Percentiles rank a stretch among this genome's conserved stretches.
Evolutionary conservation across 129 eudicot genomes (phyloP).

Genomic region (Calendula officinalis): DNA sequence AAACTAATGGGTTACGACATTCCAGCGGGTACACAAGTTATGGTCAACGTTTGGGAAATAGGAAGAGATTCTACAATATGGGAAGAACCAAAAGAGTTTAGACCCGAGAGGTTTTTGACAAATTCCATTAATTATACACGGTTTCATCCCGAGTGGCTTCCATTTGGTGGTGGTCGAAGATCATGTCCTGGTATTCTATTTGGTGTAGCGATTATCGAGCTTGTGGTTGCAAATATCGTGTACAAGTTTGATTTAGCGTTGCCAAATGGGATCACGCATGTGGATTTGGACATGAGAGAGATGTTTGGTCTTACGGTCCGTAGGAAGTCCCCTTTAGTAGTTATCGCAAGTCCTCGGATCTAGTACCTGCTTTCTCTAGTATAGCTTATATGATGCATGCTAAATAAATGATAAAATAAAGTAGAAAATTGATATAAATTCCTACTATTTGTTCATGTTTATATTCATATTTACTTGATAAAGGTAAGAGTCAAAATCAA

Average conservation of each 20-base stretch:
- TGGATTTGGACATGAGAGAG: slow-evolving; percentile 17
- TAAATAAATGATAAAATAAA: background rate
- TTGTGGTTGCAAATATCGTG: slow-evolving; percentile 12
- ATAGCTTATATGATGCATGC: background rate
- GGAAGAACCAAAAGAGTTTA: slow-evolving; percentile 21
- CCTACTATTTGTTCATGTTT: no score
- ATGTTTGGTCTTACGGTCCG: background rate
- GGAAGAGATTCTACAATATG: slow-evolving; percentile 8
- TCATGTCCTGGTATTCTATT: slow-evolving; percentile 12
- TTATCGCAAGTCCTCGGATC: slow-evolving; percentile 3
- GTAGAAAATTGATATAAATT: no score
- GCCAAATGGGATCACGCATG: slow-evolving; percentile 4
- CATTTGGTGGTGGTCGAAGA: slow-evolving; percentile 26
- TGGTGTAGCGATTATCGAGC: slow-evolving; percentile 6
- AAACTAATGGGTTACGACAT: slow-evolving; percentile 17
- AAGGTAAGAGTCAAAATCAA: no score
- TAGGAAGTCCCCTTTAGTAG: slow-evolving; percentile 8
- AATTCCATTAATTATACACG: slow-evolving; percentile 8
- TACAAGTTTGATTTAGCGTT: slow-evolving; percentile 22
- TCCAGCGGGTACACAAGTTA: slow-evolving; percentile 16
- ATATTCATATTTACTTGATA: no score
- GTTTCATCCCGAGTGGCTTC: slow-evolving; percentile 15
- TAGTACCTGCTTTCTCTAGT: background rate
- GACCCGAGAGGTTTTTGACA: slow-evolving; percentile 7
- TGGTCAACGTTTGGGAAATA: slow-evolving; percentile 16